phyloP scores from a whole-genome alignment of 1,284 basidiomycete species.

The Trametes hirsuta region DNA sequence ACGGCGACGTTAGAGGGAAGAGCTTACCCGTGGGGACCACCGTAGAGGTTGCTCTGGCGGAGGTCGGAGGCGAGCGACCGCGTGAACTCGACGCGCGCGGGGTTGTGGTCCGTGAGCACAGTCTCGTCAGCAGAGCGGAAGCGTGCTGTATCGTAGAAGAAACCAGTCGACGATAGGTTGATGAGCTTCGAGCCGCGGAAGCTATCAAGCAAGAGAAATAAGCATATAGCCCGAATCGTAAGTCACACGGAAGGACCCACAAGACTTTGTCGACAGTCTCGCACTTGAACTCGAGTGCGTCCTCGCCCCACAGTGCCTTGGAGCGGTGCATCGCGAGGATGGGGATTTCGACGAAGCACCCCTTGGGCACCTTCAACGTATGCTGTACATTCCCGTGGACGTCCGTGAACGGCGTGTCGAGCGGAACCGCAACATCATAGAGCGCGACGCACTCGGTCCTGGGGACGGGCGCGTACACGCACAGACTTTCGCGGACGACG shows the following conservation, averaged over 20 bases:
- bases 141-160: slow-evolving; percentile 3
- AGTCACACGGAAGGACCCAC: background rate
- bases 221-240: too few relatives aligned
- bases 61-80: background rate
- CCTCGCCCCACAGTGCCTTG: slow-evolving; percentile 57
- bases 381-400: slow-evolving; percentile 30
- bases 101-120: slow-evolving; percentile 19
- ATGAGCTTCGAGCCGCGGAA: slow-evolving; percentile 11
- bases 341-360: slow-evolving; percentile 51
- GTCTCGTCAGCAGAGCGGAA: slow-evolving; percentile 10
- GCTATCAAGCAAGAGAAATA: background rate
- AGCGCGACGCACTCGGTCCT: slow-evolving; percentile 52
- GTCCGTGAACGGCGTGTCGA: slow-evolving; percentile 36
- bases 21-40: slow-evolving; percentile 14
- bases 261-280: slow-evolving; percentile 21
- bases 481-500: slow-evolving; percentile 71
- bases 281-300: slow-evolving; percentile 54
- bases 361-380: slow-evolving; percentile 40
- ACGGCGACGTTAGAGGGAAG: background rate
- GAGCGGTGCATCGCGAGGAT: slow-evolving; percentile 50
- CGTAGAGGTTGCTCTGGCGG: slow-evolving; percentile 13
- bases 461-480: slow-evolving; percentile 67
- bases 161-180: slow-evolving; percentile 2
- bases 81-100: slow-evolving; percentile 8
- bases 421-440: slow-evolving; percentile 52